A percentile compares a stretch with the other conserved stretches of the same genome.
Evolutionary conservation across 148 eudicot genomes (phyloP).

Genomic region (Chenopodium quinoa): DNA sequence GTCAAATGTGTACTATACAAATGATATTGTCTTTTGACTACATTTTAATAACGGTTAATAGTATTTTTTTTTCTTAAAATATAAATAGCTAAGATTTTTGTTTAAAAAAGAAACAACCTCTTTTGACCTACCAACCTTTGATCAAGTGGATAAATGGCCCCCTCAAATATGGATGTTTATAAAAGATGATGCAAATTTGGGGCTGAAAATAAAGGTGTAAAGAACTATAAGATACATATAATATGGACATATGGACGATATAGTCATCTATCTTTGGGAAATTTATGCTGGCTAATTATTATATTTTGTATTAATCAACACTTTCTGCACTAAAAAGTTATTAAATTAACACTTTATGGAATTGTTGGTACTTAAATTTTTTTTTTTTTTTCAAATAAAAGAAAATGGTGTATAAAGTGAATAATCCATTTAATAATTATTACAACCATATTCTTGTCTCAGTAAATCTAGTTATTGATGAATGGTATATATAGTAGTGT

Average conservation of each 20-base stretch:
- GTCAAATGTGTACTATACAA: background rate
- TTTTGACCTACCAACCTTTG: background rate
- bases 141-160: slow-evolving; percentile 5
- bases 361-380: background rate
- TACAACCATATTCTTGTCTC: background rate
- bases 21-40: background rate
- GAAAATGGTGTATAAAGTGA: slow-evolving; percentile 5
- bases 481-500: background rate
- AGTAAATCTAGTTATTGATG: background rate
- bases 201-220: slow-evolving; percentile 29
- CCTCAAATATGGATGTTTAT: slow-evolving; percentile 41
- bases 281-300: background rate
- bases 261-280: background rate
- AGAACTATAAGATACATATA: background rate
- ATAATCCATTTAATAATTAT: background rate
- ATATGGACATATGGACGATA: background rate
- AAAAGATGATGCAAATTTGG: slow-evolving; percentile 53
- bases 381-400: background rate
- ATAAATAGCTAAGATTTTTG: background rate
- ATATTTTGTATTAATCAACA: background rate
- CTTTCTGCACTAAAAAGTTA: too few species aligned
- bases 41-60: too few species aligned
- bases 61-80: too few species aligned
- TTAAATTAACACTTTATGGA: background rate
- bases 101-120: background rate